Evolutionary conservation across 2,329 filamentous ascomycete species (phyloP), one percentile per base, ranked within the genome.

Genomic region (Ceratocystis harringtonii): DNA sequence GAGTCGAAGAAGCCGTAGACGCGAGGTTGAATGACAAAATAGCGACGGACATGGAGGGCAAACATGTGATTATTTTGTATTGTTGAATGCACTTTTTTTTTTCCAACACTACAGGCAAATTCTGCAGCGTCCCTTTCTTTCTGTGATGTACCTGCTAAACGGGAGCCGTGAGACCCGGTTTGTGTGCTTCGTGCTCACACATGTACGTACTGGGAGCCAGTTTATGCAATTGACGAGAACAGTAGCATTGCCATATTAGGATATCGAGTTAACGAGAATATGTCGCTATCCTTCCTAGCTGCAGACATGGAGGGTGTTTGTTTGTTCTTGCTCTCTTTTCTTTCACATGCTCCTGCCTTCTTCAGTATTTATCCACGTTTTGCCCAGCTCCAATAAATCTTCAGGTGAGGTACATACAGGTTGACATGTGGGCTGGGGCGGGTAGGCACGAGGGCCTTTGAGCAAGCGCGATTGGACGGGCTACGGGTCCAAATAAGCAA

Each of bases 1-100:
- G 69, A 71, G 22, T 73, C 77, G 68, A 74, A 74, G 68, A 64
- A 64, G 57, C 41, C 17, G 6, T 55, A 57, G 19, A 36, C 32
- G 30, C 41, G 41, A 44, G 41, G 36, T 36, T 58, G 55, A 32
- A 15, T n/a, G 12, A n/a, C 30, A 58, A 30, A 58, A 58, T 58
- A 19, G 30, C 30, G 55, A 36, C 15, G 55, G 25, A 8, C 12
- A 36, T 32, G 55, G 55, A n/a, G n/a, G 50, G 50, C 45, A 19
- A n/a, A 22, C 28, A 41, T 41, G 36, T 41, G 36, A 30, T 63
- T 63, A 19, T 48, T 52, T 65, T 41, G 28, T 65, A 50, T 61
- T 25, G 12, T 60, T 32, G 17, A 55, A 44, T 28, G 22, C 36
- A 25, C n/a, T 7, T 62, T 15, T 64, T 55, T 55, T 55, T 55